A percentile compares a stretch with the other conserved stretches of the same genome.
phyloP scores from a whole-genome alignment of 2,329 filamentous ascomycete species.

The Ophiostoma australiae region DNA sequence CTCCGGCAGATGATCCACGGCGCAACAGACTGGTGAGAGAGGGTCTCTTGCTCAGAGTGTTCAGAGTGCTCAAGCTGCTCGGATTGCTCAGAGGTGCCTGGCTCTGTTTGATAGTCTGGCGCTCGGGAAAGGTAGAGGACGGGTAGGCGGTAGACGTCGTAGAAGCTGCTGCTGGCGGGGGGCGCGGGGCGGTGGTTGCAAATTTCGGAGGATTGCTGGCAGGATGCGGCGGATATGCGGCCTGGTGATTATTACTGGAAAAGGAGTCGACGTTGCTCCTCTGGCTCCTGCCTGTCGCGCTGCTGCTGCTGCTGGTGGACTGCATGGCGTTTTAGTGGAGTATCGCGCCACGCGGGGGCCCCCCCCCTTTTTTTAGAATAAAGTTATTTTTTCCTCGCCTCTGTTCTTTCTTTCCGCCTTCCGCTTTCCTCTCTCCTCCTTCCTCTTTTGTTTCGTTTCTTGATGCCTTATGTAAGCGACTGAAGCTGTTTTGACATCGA shows the following conservation, averaged over 20 bases:
- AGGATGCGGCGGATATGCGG: neutral
- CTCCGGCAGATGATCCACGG: conserved; percentile 4
- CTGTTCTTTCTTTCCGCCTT: neutral
- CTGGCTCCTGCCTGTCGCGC: neutral
- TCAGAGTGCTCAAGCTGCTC: too few species aligned
- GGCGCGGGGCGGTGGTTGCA: neutral
- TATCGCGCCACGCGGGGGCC: neutral
- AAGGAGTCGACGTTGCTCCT: neutral
- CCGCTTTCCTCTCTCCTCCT: neutral
- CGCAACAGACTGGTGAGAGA: conserved; percentile 2
- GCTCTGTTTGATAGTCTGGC: neutral
- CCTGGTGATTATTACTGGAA: neutral
- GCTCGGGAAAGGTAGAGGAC: neutral
- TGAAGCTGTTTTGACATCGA: neutral
- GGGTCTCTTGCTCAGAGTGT: neutral
- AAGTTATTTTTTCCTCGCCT: neutral
- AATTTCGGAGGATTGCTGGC: neutral
- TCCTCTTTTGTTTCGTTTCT: neutral
- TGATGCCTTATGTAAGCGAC: neutral
- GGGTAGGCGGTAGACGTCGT: neutral
- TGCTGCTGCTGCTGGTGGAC: conserved; percentile 8
- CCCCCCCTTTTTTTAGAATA: neutral
- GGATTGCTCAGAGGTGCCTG: neutral
- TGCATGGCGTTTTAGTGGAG: conserved; percentile 2
- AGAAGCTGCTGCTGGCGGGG: neutral